A percentile compares a stretch with the other conserved stretches of the same genome.
Conservation (phyloP, 169 alveolate genomes). For the Plasmodium knowlesi region DNA sequence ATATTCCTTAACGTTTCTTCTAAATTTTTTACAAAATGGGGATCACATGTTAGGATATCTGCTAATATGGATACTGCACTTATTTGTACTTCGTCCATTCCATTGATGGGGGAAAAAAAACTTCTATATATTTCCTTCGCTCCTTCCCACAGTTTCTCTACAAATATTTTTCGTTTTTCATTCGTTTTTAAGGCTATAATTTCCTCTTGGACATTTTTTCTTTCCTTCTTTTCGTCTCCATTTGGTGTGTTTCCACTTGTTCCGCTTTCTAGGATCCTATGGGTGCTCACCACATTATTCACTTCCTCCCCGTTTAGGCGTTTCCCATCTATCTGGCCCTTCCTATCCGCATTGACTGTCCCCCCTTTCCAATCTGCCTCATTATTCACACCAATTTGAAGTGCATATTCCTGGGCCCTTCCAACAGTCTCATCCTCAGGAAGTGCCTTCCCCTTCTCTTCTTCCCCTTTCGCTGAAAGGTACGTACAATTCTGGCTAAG, state of each 20-base stretch:
- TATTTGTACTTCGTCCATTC: slow-evolving; percentile 76
- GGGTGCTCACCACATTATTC: neutral
- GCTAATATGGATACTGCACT: slow-evolving; percentile 65
- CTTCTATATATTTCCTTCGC: slow-evolving; percentile 49
- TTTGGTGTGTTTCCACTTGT: neutral
- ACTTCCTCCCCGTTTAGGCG: neutral
- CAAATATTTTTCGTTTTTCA: slow-evolving; percentile 14
- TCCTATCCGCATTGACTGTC: neutral
- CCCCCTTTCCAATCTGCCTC: neutral
- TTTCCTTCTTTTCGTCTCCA: slow-evolving; percentile 10
- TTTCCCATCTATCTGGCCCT: neutral
- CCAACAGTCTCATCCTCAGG: neutral
- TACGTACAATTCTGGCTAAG: neutral
- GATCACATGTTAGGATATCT: slow-evolving; percentile 43
- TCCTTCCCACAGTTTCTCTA: slow-evolving; percentile 42
- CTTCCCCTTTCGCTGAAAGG: neutral
- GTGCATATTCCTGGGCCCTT: neutral
- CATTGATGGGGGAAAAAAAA: slow-evolving; percentile 62
- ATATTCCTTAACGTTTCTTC: slow-evolving; percentile 45
- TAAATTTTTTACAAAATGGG: slow-evolving; percentile 24
- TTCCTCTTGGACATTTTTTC: neutral
- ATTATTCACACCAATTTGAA: neutral
- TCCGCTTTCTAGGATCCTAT: neutral
- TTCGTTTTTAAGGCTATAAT: neutral
- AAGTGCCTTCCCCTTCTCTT: neutral